These are phyloP conservation scores for Suillus luteus DNA, from an alignment of 768 basidiomycete species.

Conservation along the genomic window DNA sequence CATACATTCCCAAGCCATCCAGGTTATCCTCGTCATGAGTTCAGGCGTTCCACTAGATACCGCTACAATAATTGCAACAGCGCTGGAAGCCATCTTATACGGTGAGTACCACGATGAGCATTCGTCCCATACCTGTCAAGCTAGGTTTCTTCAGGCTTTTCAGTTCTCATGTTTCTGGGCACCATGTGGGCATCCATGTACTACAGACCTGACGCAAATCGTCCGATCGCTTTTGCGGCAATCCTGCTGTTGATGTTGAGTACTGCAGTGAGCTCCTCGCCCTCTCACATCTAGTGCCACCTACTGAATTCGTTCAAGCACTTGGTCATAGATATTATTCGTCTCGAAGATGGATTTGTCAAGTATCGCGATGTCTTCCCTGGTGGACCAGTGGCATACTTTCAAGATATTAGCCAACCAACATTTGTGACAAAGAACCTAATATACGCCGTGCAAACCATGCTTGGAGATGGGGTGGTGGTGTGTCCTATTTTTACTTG, in stretches of 20 bases:
- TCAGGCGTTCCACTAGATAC: conserved; percentile 21
- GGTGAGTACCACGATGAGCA: conserved; percentile 15
- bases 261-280: conserved; percentile 20
- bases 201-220: conserved; percentile 13
- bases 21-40: neutral
- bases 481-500: conserved; percentile 7
- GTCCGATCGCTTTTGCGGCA: conserved; percentile 19
- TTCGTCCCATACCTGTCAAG: neutral
- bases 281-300: neutral
- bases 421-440: conserved; percentile 30
- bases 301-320: conserved; percentile 13
- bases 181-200: conserved; percentile 21
- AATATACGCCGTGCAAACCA: conserved; percentile 19
- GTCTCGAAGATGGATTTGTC: conserved; percentile 26
- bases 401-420: conserved; percentile 22
- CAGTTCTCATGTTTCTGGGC: conserved; percentile 31
- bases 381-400: conserved; percentile 28
- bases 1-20: neutral
- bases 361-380: conserved; percentile 20
- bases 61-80: conserved; percentile 26
- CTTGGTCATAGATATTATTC: conserved; percentile 19
- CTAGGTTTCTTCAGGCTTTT: conserved; percentile 24
- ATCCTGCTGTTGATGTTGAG: conserved; percentile 24
- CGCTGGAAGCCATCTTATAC: conserved; percentile 30
- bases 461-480: conserved; percentile 16